Percentiles rank a stretch among this genome's conserved stretches.
Evolutionary conservation across 306 rosid genomes (phyloP).

Genomic region (Erythrophleum fordii): DNA sequence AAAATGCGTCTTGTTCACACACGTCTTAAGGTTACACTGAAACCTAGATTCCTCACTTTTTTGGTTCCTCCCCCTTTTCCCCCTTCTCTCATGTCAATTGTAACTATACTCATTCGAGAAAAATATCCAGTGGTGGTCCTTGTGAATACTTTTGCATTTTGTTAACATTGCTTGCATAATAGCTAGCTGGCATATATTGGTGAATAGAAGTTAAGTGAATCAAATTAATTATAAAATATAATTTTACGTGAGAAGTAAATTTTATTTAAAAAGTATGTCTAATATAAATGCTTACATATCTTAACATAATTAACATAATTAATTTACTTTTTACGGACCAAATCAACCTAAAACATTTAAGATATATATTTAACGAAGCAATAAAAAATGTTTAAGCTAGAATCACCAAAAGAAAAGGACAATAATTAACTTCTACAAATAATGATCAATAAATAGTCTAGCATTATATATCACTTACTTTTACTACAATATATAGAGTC

Average conservation of each 20-base stretch:
- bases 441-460: too few species aligned
- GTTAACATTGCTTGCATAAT: conserved; percentile 25
- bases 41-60: conserved; percentile 37
- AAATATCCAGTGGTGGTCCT: conserved; percentile 53
- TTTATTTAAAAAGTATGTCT: too few species aligned
- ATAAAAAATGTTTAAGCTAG: neutral
- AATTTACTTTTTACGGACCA: neutral
- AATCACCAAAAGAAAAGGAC: too few species aligned
- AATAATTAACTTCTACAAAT: too few species aligned
- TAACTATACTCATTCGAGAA: conserved; percentile 36
- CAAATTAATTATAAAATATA: neutral
- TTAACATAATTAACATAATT: neutral
- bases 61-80: neutral
- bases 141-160: conserved; percentile 30
- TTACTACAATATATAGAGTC: neutral
- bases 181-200: neutral
- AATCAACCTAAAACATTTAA: neutral
- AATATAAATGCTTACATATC: neutral
- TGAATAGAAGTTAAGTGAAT: neutral
- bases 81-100: conserved; percentile 26
- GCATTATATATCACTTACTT: neutral
- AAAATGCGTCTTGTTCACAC: conserved; percentile 54
- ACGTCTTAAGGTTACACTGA: conserved; percentile 43
- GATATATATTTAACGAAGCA: too few species aligned
- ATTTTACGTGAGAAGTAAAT: too few species aligned